Conservation (phyloP, 495 filamentous ascomycete species). For the Penicillium cinerascens region DNA sequence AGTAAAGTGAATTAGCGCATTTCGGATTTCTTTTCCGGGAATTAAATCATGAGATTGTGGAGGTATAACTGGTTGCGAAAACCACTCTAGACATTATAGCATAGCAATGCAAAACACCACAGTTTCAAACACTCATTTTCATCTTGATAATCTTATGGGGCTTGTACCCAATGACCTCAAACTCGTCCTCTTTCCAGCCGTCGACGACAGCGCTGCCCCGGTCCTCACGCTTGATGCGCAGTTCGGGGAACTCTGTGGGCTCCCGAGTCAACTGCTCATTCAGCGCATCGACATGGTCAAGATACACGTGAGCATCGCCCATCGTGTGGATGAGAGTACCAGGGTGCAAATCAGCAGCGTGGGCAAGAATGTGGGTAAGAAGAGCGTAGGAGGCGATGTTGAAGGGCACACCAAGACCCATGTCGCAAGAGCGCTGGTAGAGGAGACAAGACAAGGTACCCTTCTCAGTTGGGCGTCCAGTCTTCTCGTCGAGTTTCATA, state of each 20-base stretch:
- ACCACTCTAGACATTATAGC: constrained; percentile 14
- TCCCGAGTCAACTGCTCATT: constrained; percentile 72
- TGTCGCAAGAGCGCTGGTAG: constrained; percentile 94
- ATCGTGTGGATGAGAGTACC: constrained; percentile 87
- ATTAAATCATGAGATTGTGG: too few relatives aligned
- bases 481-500: constrained; percentile 29
- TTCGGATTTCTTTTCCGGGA: too few relatives aligned
- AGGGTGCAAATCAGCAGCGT: constrained; percentile 75
- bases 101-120: background rate
- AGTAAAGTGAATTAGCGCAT: too few relatives aligned
- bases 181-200: constrained; percentile 84
- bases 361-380: constrained; percentile 89
- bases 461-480: constrained; percentile 37
- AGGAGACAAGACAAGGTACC: constrained; percentile 78
- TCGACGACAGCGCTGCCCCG: constrained; percentile 62
- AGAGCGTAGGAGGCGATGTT: constrained; percentile 95
- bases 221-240: constrained; percentile 64
- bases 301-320: constrained; percentile 94
- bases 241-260: constrained; percentile 75
- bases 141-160: constrained; percentile 89
- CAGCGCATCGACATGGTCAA: constrained; percentile 88
- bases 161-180: constrained; percentile 81
- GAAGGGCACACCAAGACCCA: constrained; percentile 96
- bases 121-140: constrained; percentile 87
- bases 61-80: too few relatives aligned